Evolutionary conservation across 108 stramenopile species (phyloP).

Genomic region (Fistulifera solaris): DNA sequence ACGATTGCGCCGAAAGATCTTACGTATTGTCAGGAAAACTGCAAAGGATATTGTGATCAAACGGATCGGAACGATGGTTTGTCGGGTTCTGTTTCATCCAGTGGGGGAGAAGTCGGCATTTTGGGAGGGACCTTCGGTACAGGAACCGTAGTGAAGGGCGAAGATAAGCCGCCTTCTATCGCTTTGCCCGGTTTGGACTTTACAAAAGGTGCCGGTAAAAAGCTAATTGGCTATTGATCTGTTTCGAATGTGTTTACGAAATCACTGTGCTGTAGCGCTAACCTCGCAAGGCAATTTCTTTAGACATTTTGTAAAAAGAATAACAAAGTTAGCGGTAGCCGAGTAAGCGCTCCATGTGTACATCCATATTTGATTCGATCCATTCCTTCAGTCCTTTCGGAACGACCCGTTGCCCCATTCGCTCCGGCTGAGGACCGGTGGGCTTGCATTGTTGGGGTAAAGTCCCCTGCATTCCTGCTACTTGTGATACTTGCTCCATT

Average conservation of each 20-base stretch:
- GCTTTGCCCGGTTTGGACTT: constrained; percentile 74
- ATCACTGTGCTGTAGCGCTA: background rate
- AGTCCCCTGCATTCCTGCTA: constrained; percentile 24
- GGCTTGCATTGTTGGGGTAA: constrained; percentile 5
- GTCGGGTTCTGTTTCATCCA: constrained; percentile 51
- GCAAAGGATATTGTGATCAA: constrained; percentile 65
- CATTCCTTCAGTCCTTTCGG: constrained; percentile 20
- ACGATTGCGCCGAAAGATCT: constrained; percentile 68
- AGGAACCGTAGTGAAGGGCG: constrained; percentile 70
- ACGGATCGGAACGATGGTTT: constrained; percentile 71
- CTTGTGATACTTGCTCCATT: constrained; percentile 29
- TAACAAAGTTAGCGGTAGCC: background rate
- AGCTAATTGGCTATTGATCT: constrained; percentile 53
- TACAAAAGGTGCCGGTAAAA: constrained; percentile 38
- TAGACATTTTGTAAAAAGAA: no score
- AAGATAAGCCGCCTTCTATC: constrained; percentile 66
- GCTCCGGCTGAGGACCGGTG: constrained; percentile 1
- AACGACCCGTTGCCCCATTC: constrained; percentile 7
- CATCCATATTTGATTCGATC: constrained; percentile 2
- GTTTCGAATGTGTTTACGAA: no score
- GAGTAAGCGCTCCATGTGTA: background rate
- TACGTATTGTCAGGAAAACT: constrained; percentile 45
- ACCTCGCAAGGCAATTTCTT: no score
- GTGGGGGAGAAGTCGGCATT: constrained; percentile 64
- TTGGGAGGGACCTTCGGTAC: constrained; percentile 37